Evolutionary conservation across 345 rosid genomes (phyloP).

Genomic region (Fremontodendron californicum): DNA sequence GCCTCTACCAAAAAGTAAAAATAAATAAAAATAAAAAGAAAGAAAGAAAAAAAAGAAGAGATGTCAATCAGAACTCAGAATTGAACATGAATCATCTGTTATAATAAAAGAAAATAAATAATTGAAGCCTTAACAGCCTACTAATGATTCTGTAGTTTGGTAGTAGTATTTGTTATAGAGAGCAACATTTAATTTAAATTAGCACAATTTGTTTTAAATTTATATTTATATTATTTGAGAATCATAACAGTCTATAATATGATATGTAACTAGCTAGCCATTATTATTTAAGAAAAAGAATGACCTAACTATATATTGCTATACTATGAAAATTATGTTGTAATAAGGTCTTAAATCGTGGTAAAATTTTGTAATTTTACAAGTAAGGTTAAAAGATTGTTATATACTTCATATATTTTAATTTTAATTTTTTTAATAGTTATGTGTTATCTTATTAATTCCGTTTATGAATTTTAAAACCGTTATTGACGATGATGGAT

Average conservation of each 20-base stretch:
- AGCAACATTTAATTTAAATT: neutral
- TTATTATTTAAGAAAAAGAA: too few relatives aligned
- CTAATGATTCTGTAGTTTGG: neutral
- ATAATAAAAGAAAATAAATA: neutral
- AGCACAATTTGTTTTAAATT: neutral
- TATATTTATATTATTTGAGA: neutral
- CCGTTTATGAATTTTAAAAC: neutral
- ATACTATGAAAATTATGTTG: neutral
- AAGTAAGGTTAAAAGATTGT: too few relatives aligned
- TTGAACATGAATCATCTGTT: too few relatives aligned
- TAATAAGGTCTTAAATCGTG: neutral
- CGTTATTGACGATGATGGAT: neutral
- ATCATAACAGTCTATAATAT: neutral
- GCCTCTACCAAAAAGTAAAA: too few relatives aligned
- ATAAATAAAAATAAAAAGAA: too few relatives aligned
- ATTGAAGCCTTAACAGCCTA: neutral
- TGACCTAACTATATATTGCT: neutral
- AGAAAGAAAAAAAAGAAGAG: too few relatives aligned
- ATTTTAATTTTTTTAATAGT: neutral
- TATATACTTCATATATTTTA: too few relatives aligned
- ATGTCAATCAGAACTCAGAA: too few relatives aligned
- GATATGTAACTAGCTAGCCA: neutral
- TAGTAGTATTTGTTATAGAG: neutral
- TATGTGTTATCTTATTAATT: too few relatives aligned
- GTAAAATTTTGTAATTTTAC: too few relatives aligned